Evolutionary conservation across 2,329 filamentous ascomycete species (phyloP).

Genomic region (Ophiostoma perfectum): DNA sequence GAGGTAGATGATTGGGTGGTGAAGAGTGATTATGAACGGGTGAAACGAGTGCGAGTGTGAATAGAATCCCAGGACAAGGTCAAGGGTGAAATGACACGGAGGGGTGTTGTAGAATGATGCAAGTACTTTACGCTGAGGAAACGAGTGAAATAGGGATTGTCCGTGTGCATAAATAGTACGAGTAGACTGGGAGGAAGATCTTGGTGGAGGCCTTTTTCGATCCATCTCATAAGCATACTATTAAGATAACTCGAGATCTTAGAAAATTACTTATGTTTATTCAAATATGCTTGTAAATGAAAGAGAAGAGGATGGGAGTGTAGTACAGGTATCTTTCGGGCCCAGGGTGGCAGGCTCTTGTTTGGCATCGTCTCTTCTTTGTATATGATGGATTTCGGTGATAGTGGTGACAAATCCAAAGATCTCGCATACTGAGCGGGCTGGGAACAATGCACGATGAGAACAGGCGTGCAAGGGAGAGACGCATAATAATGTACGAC

Average conservation of each 20-base stretch:
- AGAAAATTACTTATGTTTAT: too few relatives aligned
- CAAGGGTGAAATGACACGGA: too few relatives aligned
- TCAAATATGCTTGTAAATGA: too few relatives aligned
- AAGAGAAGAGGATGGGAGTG: too few relatives aligned
- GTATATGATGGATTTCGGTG: not conserved
- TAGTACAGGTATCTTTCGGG: too few relatives aligned
- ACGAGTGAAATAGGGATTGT: constrained; percentile 4
- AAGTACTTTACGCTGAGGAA: constrained; percentile 9
- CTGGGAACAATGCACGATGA: constrained; percentile 4
- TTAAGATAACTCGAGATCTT: too few relatives aligned
- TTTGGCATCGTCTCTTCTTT: not conserved
- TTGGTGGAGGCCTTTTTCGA: not conserved
- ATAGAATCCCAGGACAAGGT: too few relatives aligned
- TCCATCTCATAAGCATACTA: not conserved
- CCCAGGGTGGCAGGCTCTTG: too few relatives aligned
- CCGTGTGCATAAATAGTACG: not conserved
- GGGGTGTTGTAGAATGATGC: not conserved
- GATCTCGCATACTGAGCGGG: not conserved
- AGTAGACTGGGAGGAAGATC: not conserved
- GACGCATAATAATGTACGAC: not conserved
- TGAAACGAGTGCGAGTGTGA: too few relatives aligned
- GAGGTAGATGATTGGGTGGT: not conserved
- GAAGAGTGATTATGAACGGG: not conserved
- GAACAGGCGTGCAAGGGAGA: constrained; percentile 2
- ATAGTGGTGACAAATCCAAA: not conserved